Evolutionary conservation across 768 basidiomycete genomes (phyloP), one percentile per base, ranked within the genome.

Genomic region (Phanerochaete carnosa): DNA sequence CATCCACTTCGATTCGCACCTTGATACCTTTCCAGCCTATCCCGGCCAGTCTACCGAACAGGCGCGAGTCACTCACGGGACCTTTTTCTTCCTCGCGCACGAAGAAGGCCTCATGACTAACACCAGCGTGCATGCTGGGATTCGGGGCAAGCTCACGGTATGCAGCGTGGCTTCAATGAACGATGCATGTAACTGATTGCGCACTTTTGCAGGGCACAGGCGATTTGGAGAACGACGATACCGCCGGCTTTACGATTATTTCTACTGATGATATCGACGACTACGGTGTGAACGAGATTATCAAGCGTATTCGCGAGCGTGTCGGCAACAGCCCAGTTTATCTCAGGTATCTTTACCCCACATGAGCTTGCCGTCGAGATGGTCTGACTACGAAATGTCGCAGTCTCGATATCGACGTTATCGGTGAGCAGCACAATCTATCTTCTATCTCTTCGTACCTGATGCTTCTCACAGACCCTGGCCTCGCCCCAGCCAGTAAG

Each of bases 201-300:
- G 22, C 22, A 1, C 26, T 57, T 11, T 2, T 59, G 19, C 66
- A 90, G 87, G 87, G 84, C 16, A 69, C 78, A 0, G 72, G 70
- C 29, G 89, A 92, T 72, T 73, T 94, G 11, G 80, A 81, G 56
- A 81, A 89, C 67, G 93, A 95, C 70, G 75, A 77, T 60, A 74
- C 79, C 1, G 86, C 88, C 55, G 93, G 94, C 19, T 95, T 95
- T 71, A 80, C 90, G 64, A 70, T 94, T 55, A 86, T 95, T 58
- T 82, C 87, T 6, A 85, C 87, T 12, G 90, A 92, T 63, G 93
- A 94, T 62, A 87, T 95, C 54, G 94, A 95, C 62, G 90, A 93
- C 60, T 64, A 88, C 39, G 93, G 93, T 2, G 77, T 91, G 28
- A 68, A 80, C 3, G 85, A 85, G 55, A 88, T 97, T 64, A 79